Percentiles rank a stretch among this genome's conserved stretches.
Conservation (phyloP, 2,329 filamentous ascomycete species). For the Leptographium radiaticola region DNA sequence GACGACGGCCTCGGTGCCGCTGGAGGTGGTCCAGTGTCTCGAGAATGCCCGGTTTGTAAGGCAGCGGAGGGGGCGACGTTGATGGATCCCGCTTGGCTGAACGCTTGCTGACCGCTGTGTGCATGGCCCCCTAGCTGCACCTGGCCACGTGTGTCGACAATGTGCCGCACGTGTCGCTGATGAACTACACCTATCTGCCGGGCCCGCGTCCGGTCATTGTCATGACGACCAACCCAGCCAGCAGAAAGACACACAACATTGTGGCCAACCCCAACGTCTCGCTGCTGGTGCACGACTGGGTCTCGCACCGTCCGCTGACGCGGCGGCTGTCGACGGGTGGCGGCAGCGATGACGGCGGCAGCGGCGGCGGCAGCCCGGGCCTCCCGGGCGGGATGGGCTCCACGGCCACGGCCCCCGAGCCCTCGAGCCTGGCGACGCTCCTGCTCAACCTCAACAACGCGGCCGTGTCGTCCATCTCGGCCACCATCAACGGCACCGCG, state of each 20-base stretch:
- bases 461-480: constrained; percentile 75
- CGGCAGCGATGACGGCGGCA: constrained; percentile 25
- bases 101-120: constrained; percentile 1
- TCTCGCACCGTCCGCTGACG: constrained; percentile 79
- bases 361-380: neutral
- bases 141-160: constrained; percentile 80
- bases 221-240: constrained; percentile 77
- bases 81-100: constrained; percentile 1
- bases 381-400: neutral
- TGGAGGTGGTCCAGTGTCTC: constrained; percentile 79
- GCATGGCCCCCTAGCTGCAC: constrained; percentile 55
- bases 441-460: constrained; percentile 86
- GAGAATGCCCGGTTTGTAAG: constrained; percentile 89
- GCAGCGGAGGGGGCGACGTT: too few species aligned
- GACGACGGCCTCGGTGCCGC: constrained; percentile 56
- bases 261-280: constrained; percentile 76
- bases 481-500: constrained; percentile 86
- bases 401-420: constrained; percentile 30
- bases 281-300: constrained; percentile 93
- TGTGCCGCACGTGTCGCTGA: constrained; percentile 82
- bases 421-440: constrained; percentile 64
- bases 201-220: constrained; percentile 67
- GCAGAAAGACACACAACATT: constrained; percentile 72
- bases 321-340: constrained; percentile 47
- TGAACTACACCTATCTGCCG: constrained; percentile 98